Evolutionary conservation across 2,329 filamentous ascomycete genomes (phyloP).

Genomic region (Microcyclosporella mali): DNA sequence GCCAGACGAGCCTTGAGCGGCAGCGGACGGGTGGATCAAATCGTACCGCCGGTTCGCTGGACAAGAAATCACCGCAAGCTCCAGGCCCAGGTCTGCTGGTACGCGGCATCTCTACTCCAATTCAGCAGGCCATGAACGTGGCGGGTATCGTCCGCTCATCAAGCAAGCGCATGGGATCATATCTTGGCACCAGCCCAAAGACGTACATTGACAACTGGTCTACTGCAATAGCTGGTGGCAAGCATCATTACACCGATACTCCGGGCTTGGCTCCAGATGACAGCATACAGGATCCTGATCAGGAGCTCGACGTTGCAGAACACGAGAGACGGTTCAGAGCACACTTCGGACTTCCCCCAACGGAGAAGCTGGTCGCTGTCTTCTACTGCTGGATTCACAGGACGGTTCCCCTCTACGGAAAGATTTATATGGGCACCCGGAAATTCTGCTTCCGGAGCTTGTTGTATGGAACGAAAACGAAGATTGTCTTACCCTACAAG

Average conservation of each 20-base stretch:
- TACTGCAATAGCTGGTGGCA: constrained; percentile 90
- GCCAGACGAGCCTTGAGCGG: constrained; percentile 8
- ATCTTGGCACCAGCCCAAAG: constrained; percentile 82
- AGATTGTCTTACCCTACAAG: constrained; percentile 80
- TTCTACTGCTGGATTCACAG: constrained; percentile 92
- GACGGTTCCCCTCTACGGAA: constrained; percentile 86
- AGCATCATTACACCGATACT: constrained; percentile 77
- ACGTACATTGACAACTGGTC: constrained; percentile 95
- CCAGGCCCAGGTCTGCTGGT: constrained; percentile 10
- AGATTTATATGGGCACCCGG: constrained; percentile 85
- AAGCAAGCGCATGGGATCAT: constrained; percentile 62
- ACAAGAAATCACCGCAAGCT: constrained; percentile 3
- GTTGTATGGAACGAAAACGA: constrained; percentile 81
- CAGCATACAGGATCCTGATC: constrained; percentile 49
- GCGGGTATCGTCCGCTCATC: constrained; percentile 45
- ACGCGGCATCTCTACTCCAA: constrained; percentile 18
- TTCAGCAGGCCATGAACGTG: constrained; percentile 17
- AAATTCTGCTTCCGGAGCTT: constrained; percentile 91
- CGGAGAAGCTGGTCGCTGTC: constrained; percentile 77
- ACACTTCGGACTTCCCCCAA: constrained; percentile 81
- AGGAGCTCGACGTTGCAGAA: constrained; percentile 48
- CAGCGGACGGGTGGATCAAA: constrained; percentile 13
- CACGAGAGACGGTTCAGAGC: constrained; percentile 67
- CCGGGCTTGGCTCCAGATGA: constrained; percentile 62
- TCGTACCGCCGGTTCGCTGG: constrained; percentile 9